Conservation (phyloP, 768 basidiomycete species). For the Cubamyces sp. region DNA sequence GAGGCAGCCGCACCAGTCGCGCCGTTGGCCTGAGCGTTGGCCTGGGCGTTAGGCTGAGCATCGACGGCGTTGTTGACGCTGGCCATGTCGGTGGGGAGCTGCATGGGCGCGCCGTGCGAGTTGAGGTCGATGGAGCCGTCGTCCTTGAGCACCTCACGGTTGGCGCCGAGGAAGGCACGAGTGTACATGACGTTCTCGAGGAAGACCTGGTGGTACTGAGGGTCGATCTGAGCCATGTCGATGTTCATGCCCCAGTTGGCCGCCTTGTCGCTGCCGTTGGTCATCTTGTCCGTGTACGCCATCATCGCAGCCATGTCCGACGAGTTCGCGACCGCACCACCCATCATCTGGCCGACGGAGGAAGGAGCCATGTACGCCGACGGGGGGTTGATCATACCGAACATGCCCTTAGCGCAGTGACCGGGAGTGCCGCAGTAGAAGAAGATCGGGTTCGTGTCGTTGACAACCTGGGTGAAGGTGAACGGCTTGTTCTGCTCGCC, state of each 20-base stretch:
- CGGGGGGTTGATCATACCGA: slow-evolving; percentile 75
- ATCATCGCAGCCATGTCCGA: slow-evolving; percentile 60
- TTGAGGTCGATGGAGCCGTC: slow-evolving; percentile 58
- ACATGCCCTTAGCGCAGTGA: slow-evolving; percentile 87
- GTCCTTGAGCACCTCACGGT: slow-evolving; percentile 53
- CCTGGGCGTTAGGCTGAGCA: slow-evolving; percentile 33
- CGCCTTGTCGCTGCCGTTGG: slow-evolving; percentile 51
- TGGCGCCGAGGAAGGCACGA: slow-evolving; percentile 48
- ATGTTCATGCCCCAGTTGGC: slow-evolving; percentile 66
- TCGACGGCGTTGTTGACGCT: slow-evolving; percentile 42
- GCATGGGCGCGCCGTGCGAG: slow-evolving; percentile 48
- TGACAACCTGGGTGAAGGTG: slow-evolving; percentile 72
- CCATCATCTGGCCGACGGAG: slow-evolving; percentile 60
- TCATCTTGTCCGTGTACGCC: slow-evolving; percentile 52
- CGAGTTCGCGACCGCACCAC: slow-evolving; percentile 40
- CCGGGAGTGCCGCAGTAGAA: slow-evolving; percentile 72
- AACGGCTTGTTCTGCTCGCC: slow-evolving; percentile 67
- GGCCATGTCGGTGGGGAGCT: slow-evolving; percentile 63
- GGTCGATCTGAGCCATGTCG: slow-evolving; percentile 57
- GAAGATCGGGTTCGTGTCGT: slow-evolving; percentile 72
- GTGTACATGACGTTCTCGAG: slow-evolving; percentile 64
- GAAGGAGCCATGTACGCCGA: slow-evolving; percentile 48
- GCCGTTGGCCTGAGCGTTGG: slow-evolving; percentile 34
- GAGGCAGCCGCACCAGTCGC: slow-evolving; percentile 31
- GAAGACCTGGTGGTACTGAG: slow-evolving; percentile 51